phyloP scores from a whole-genome alignment of 129 eudicot species.

The Lonicera japonica region DNA sequence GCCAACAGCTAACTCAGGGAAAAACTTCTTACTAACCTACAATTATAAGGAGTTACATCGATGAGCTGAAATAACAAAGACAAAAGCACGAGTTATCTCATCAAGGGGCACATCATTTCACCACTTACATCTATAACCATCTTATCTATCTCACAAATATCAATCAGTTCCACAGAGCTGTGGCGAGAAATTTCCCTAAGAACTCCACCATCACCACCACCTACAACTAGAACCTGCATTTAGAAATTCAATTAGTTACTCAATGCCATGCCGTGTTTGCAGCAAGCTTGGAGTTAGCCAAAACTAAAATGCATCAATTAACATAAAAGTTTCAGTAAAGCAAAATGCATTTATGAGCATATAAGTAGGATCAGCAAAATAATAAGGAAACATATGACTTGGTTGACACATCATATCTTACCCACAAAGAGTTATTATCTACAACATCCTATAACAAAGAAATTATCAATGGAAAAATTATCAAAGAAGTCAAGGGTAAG shows the following conservation, averaged over 20 bases:
- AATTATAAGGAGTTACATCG: constrained; percentile 9
- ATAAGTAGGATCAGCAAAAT: too few species aligned
- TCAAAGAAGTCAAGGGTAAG: too few species aligned
- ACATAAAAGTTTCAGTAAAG: too few species aligned
- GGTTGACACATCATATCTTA: too few species aligned
- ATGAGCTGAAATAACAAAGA: background rate
- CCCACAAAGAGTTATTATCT: too few species aligned
- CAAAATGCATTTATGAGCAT: too few species aligned
- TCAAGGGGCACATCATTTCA: background rate
- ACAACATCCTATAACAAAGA: too few species aligned
- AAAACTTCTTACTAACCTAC: constrained; percentile 82
- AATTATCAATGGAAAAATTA: too few species aligned
- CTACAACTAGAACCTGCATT: constrained; percentile 85
- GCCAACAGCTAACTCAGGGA: constrained; percentile 81
- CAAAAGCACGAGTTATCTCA: background rate
- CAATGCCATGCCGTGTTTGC: too few species aligned
- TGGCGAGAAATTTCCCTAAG: constrained; percentile 90
- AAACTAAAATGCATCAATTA: too few species aligned
- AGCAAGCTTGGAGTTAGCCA: too few species aligned
- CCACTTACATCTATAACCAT: constrained; percentile 95
- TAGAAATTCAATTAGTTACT: background rate
- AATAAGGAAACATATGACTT: too few species aligned
- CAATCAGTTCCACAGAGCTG: constrained; percentile 72
- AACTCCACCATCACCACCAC: constrained; percentile 99
- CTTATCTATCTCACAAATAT: constrained; percentile 93